Percentiles rank a stretch among this genome's conserved stretches.
phyloP scores from a whole-genome alignment of 768 basidiomycete genomes.

The Chalciporus piperatus region DNA sequence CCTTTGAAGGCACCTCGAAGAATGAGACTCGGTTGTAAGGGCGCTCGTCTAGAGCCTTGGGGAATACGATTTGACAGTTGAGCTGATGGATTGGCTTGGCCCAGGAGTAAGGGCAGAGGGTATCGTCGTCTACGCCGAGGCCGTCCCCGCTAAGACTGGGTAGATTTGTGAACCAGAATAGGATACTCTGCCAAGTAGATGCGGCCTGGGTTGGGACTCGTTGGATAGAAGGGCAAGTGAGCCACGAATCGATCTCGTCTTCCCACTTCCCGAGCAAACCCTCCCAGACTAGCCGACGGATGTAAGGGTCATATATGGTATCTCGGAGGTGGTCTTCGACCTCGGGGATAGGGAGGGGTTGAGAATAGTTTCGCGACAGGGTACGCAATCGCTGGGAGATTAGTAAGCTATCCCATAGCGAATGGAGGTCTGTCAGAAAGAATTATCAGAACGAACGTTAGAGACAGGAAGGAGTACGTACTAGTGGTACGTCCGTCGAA shows the following conservation, averaged over 20 bases:
- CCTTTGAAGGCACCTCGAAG: constrained; percentile 10
- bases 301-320: constrained; percentile 82
- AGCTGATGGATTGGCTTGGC: constrained; percentile 66
- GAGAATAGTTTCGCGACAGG: constrained; percentile 72
- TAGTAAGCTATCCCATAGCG: constrained; percentile 82
- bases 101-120: constrained; percentile 80
- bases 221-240: constrained; percentile 51
- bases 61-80: constrained; percentile 85
- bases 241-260: constrained; percentile 59
- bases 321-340: constrained; percentile 69
- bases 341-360: constrained; percentile 61
- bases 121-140: constrained; percentile 48
- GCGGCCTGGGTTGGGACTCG: constrained; percentile 5
- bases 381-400: constrained; percentile 80
- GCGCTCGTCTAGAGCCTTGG: constrained; percentile 58
- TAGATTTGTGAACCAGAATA: constrained; percentile 13
- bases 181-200: constrained; percentile 28
- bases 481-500: constrained; percentile 74
- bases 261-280: constrained; percentile 72
- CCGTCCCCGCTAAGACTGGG: constrained; percentile 20
- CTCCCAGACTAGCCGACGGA: constrained; percentile 86
- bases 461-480: constrained; percentile 34
- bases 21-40: constrained; percentile 33
- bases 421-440: constrained; percentile 67
- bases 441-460: background rate